Evolutionary conservation across 306 rosid genomes (phyloP), one percentile per base, ranked within the genome.

Genomic region (Rubus parviflorus): DNA sequence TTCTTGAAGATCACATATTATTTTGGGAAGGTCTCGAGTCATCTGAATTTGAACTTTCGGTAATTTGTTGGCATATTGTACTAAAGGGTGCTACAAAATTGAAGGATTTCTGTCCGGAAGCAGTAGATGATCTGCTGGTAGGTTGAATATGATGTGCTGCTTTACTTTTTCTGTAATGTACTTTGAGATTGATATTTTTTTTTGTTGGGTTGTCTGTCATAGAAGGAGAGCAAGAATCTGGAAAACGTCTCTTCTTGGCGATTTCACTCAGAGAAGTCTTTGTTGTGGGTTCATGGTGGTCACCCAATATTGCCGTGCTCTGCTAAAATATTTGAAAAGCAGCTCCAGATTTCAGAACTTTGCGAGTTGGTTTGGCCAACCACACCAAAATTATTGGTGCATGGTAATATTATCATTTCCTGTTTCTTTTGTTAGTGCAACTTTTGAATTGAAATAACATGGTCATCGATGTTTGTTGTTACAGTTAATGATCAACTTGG

Each of bases 231-330:
- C 86, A 43, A 73, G 75, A 88, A 78, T 6, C 81, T 87, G 75
- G 77, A 85, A 45, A 76, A 35, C 42, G 73, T 82, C 63, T 81
- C 86, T 58, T 75, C 75, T 23, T 81, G 69, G 84, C 43, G 65
- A 45, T 56, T 77, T 43, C 79, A 70, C 75, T 81, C 81, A 0
- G 96, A 90, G 76, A 89, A 89, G 80, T 83, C 97, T 51, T 79
- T 95, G 86, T 77, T 95, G 22, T 95, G 98, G 98, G 71, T 79
- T 76, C 84, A 92, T 87, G 97, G 98, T 47, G 98, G 98, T 79
- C 97, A 92, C 83, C 98, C 98, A 17, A 51, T 79, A 74, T 77
- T 87, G 81, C 95, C 98, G 6, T 63, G 86, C 48, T 87, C 93
- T 23, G 79, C 89, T 77, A 77, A 72, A 76, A 72, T 95, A 77